Conservation (phyloP, 2,329 filamentous ascomycete genomes). For the Fusarium sp. region DNA sequence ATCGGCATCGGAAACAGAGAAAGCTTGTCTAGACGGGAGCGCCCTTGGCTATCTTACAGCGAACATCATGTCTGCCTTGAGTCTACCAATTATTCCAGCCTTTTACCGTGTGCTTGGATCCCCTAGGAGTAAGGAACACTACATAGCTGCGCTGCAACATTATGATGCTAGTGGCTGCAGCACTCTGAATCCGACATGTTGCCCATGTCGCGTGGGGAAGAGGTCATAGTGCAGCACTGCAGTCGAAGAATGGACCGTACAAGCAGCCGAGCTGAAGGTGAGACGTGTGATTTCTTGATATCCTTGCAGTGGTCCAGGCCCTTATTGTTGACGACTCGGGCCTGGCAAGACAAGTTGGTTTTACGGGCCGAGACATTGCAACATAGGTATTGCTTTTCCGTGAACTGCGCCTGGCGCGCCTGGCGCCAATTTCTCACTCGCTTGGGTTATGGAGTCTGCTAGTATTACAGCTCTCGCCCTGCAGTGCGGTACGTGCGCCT, state of each 20-base stretch:
- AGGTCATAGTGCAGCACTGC: slow-evolving; percentile 9
- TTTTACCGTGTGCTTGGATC: neutral
- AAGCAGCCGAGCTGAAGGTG: slow-evolving; percentile 14
- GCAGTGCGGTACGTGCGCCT: slow-evolving; percentile 4
- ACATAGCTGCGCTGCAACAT: slow-evolving; percentile 6
- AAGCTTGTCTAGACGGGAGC: neutral
- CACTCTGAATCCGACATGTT: neutral
- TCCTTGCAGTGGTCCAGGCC: neutral
- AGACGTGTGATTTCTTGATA: neutral
- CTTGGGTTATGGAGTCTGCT: neutral
- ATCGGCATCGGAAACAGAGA: neutral
- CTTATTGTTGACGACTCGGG: slow-evolving; percentile 11
- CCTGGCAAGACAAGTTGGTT: neutral
- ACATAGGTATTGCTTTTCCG: neutral
- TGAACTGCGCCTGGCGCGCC: slow-evolving; percentile 30
- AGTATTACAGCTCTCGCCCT: neutral
- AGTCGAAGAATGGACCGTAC: neutral
- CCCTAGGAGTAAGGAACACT: neutral
- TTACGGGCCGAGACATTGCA: slow-evolving; percentile 12
- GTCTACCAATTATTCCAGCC: neutral
- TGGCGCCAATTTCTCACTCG: slow-evolving; percentile 12
- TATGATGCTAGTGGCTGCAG: slow-evolving; percentile 12
- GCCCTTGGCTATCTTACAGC: neutral
- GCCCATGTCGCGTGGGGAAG: slow-evolving; percentile 19
- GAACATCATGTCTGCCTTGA: neutral